phyloP scores from a whole-genome alignment of 257 asterid genomes.

The Schizonepeta tenuifolia region DNA sequence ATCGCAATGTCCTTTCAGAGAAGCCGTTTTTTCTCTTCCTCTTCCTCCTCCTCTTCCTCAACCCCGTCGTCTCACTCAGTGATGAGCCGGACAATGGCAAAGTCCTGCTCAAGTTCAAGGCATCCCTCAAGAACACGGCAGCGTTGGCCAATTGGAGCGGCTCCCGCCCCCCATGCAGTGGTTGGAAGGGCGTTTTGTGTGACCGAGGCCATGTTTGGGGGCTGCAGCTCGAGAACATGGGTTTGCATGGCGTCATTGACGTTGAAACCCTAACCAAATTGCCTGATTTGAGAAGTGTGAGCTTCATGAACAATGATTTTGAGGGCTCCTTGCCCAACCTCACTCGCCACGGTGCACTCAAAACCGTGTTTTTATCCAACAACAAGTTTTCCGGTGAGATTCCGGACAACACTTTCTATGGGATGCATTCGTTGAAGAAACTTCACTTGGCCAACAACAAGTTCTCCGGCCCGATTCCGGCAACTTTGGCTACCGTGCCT shows the following conservation, averaged over 20 bases:
- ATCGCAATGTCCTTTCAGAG: background rate
- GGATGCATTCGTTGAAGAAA: slow-evolving; percentile 60
- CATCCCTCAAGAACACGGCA: slow-evolving; percentile 40
- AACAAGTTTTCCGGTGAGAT: slow-evolving; percentile 61
- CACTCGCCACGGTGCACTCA: slow-evolving; percentile 38
- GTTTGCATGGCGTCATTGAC: slow-evolving; percentile 52
- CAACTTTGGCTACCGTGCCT: slow-evolving; percentile 39
- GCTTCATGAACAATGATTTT: slow-evolving; percentile 52
- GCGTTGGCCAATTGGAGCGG: slow-evolving; percentile 44
- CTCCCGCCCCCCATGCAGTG: slow-evolving; percentile 45
- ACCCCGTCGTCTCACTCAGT: background rate
- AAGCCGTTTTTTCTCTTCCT: background rate
- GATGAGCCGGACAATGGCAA: slow-evolving; percentile 33
- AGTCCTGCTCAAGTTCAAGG: slow-evolving; percentile 41
- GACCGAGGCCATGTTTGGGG: slow-evolving; percentile 47
- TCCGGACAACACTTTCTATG: slow-evolving; percentile 30
- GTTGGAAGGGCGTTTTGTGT: slow-evolving; percentile 56
- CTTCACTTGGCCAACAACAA: slow-evolving; percentile 54
- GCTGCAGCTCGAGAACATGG: slow-evolving; percentile 54
- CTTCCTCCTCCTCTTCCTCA: slow-evolving; percentile 21
- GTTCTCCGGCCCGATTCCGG: slow-evolving; percentile 55
- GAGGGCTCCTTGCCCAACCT: slow-evolving; percentile 56
- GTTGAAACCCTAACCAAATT: slow-evolving; percentile 45
- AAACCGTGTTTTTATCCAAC: slow-evolving; percentile 44
- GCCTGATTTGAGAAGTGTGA: slow-evolving; percentile 45